Conservation (phyloP, 805 yeast species). For the Teunomyces pallodes region DNA sequence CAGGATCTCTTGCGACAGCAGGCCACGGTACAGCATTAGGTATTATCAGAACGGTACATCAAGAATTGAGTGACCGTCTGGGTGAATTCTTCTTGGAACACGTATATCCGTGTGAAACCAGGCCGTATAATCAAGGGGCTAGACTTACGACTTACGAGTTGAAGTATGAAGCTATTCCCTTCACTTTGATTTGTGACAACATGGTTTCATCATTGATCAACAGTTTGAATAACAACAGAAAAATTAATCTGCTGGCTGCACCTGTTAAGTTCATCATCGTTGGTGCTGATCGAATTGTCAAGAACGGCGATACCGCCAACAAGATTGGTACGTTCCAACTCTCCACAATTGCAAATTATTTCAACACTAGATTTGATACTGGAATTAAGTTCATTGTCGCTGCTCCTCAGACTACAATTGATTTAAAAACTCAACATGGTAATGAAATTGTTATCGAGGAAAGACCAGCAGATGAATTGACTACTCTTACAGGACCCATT, state of each 20-base stretch:
- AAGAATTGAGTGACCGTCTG: conserved; percentile 24
- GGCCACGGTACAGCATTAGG: conserved; percentile 98
- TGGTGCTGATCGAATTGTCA: conserved; percentile 93
- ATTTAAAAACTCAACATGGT: conserved; percentile 62
- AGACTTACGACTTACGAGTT: conserved; percentile 89
- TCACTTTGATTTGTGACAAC: conserved; percentile 85
- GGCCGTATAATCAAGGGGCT: conserved; percentile 97
- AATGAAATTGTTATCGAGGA: conserved; percentile 81
- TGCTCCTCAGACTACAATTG: conserved; percentile 92
- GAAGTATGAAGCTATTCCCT: conserved; percentile 80
- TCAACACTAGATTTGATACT: conserved; percentile 20
- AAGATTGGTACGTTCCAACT: conserved; percentile 94
- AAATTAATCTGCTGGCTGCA: conserved; percentile 31
- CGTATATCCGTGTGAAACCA: conserved; percentile 86
- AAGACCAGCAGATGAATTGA: conserved; percentile 78
- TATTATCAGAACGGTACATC: conserved; percentile 70
- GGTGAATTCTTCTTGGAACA: conserved; percentile 52
- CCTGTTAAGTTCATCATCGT: conserved; percentile 88
- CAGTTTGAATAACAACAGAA: conserved; percentile 34
- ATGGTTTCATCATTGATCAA: conserved; percentile 80
- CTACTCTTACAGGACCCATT: conserved; percentile 63
- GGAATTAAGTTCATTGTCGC: conserved; percentile 86
- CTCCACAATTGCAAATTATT: conserved; percentile 64
- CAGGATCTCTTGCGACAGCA: conserved; percentile 95
- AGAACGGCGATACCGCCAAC: conserved; percentile 94